Evolutionary conservation across 208 protist genomes (phyloP).

Genomic region (Acanthamoeba healyi): DNA sequence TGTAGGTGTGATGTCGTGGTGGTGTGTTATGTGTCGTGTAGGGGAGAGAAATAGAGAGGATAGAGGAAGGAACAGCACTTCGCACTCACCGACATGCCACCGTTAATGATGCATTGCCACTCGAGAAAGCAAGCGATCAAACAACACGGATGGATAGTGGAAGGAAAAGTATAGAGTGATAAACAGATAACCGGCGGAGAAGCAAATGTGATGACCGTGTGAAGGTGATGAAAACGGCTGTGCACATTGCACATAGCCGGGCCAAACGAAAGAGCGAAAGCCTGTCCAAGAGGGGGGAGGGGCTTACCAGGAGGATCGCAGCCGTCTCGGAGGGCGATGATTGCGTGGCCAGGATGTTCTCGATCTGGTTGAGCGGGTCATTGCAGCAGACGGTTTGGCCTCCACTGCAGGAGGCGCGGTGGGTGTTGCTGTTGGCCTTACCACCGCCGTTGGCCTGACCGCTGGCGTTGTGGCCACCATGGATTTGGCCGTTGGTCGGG

Average conservation of each 20-base stretch:
- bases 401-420: background rate
- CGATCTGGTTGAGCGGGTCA: conserved; percentile 75
- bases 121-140: background rate
- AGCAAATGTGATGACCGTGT: background rate
- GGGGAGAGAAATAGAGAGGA: conserved; percentile 30
- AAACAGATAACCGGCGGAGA: background rate
- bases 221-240: background rate
- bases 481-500: conserved; percentile 3
- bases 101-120: conserved; percentile 35
- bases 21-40: background rate
- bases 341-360: conserved; percentile 82
- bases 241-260: too few species aligned
- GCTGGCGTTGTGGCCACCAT: conserved; percentile 4
- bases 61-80: background rate
- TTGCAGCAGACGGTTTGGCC: conserved; percentile 57
- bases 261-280: background rate
- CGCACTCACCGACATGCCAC: conserved; percentile 7
- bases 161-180: background rate
- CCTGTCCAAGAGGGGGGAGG: background rate
- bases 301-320: conserved; percentile 77
- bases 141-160: background rate
- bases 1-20: background rate
- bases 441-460: background rate
- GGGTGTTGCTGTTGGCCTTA: background rate
- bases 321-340: conserved; percentile 78